These are phyloP conservation scores for Aspergillus egyptiacus DNA, from an alignment of 495 filamentous ascomycete genomes.

Conservation along the genomic window DNA sequence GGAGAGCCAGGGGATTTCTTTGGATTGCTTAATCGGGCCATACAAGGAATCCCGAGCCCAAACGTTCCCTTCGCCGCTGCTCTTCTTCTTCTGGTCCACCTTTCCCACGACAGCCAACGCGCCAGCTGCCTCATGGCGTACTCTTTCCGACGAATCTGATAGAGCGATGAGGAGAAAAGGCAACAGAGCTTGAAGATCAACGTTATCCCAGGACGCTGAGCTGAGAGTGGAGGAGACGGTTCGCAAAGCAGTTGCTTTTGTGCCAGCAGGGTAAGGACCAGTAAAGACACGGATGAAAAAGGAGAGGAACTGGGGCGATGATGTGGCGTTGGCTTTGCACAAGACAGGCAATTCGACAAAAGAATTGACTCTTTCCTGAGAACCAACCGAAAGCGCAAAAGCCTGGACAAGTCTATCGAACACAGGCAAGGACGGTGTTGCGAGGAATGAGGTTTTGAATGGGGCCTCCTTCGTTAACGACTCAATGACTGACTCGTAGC, in stretches of 20 bases:
- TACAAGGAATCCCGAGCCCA: constrained; percentile 57
- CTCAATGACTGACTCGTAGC: constrained; percentile 34
- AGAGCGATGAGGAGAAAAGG: constrained; percentile 73
- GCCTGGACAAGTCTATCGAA: constrained; percentile 55
- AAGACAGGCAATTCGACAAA: constrained; percentile 58
- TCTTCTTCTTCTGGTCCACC: constrained; percentile 42
- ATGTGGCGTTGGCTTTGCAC: constrained; percentile 46
- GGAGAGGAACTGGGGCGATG: constrained; percentile 62
- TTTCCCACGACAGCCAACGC: constrained; percentile 46
- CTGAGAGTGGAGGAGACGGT: constrained; percentile 50
- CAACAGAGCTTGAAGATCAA: constrained; percentile 70
- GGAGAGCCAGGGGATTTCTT: constrained; percentile 54
- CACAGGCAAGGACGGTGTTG: constrained; percentile 29
- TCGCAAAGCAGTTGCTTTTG: constrained; percentile 61
- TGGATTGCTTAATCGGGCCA: constrained; percentile 42
- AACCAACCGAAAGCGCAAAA: constrained; percentile 54
- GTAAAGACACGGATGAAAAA: constrained; percentile 75
- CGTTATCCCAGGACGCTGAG: constrained; percentile 35
- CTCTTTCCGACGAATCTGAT: constrained; percentile 62
- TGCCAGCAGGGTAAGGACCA: constrained; percentile 58
- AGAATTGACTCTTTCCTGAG: constrained; percentile 41
- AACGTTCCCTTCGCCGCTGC: constrained; percentile 19
- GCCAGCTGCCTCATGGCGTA: constrained; percentile 68
- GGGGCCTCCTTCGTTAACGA: constrained; percentile 26
- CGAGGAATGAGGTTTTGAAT: constrained; percentile 33